Base-by-base conservation (phyloP, 768 basidiomycete genomes). In the Kwoniella newhampshirensis region DNA sequence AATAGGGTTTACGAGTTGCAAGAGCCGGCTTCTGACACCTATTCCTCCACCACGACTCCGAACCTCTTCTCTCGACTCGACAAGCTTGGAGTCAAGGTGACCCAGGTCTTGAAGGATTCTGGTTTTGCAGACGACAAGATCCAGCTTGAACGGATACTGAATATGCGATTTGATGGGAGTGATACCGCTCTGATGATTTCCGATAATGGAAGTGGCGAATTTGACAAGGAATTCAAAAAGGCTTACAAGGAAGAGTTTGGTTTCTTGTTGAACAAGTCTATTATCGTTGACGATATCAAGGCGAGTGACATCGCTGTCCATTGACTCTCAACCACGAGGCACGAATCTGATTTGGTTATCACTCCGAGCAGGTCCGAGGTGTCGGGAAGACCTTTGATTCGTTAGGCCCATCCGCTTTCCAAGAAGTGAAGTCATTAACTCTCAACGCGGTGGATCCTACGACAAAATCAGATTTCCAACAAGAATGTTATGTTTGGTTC, bases 101-200 rank as follows among this genome's bases (percentile, higher is more conserved):
- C 20, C 6, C 25, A 50, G 11, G 56, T 70, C 15, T 47, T 66
- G 20, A 41, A 58, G 20, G 58, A 58, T 4, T 66, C 68, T 3
- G 68, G 68, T 1, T 67, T 67, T 50, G 20, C 51, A 12, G 50
- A 56, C 12, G 63, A 64, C 13, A 46, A 56, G 36, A 57, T 70
- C 39, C 15, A 44, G 17, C n/a, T 51, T 8, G 68, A 67, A 42
- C 56, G 57, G 18, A 54, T 64, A 39, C 55, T 70, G 27, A 70
- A 70, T 35, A 64, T 63, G 42, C 52, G 68, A 45, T 70, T 67
- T 43, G 57, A 63, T 39, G 68, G 68, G 13, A 59, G 57, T 8
- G 91, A 94, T 77, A 98, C 94, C 0, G 83, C 91, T 15, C 75
- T 97, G 63, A 94, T 97, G 90, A 83, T 91, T 15, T 54, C 61